Evolutionary conservation across 2,329 filamentous ascomycete species (phyloP), one percentile per base, ranked within the genome.

Genomic region (Bipolaris zeicola): DNA sequence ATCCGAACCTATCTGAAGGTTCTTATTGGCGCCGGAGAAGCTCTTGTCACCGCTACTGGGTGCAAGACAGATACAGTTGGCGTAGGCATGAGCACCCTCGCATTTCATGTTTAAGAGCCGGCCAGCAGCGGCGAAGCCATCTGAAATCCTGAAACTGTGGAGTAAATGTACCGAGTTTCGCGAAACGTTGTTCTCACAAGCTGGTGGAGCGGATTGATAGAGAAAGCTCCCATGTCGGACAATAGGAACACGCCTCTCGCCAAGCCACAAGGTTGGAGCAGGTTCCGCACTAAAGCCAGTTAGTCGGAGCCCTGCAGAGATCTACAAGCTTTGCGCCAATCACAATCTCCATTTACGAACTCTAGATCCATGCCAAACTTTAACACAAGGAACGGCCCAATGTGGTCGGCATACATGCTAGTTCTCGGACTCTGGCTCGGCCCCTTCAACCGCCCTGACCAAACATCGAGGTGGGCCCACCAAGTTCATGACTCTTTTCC

Each of bases 241-340:
- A 31, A 24, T 20, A 24, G 18, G 22, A 7, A 8, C 13, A 26
- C n/a, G 22, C 16, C 26, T 18, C 45, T 11, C 37, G 33, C 45
- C 33, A 48, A 37, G 34, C 45, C 34, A n/a, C 22, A 18, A 37
- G 13, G 14, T 16, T 5, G 10, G 4, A 46, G 24, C 14, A 10
- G 4, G 34, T 4, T 4, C 38, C 28, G 28, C 37, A 11, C 44
- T 22, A 44, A n/a, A n/a, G n/a, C 10, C n/a, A 16, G 31, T 34
- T 31, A 48, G n/a, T 11, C 26, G 22, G 26, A 34, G 20, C 46
- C 46, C 52, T 55, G 52, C 52, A 50, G 46, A 31, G 52, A 50
- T 55, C 45, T 22, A 16, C 22, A 11, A 24, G 37, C 7, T 13
- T 14, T 11, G 31, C 38, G n/a, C 38, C 31, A 8, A 16, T 28